Percentiles rank a stretch among this genome's conserved stretches.
These are phyloP conservation scores for Cryptosporidium tyzzeri DNA, from an alignment of 169 alveolate genomes.

Conservation along the genomic window DNA sequence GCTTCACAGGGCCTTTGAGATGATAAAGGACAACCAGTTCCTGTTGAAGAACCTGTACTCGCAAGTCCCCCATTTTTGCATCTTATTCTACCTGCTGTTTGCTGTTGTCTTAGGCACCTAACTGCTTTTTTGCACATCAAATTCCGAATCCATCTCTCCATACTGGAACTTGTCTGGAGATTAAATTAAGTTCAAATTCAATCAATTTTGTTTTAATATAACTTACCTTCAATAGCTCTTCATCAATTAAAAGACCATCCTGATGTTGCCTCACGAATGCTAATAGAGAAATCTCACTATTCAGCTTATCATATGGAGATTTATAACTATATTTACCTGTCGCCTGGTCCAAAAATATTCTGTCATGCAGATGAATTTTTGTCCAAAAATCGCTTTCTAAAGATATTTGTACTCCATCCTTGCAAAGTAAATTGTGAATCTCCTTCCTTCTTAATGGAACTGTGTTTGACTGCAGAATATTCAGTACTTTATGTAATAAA, in stretches of 20 bases:
- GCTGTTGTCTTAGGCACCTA: constrained; percentile 74
- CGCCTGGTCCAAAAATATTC: constrained; percentile 12
- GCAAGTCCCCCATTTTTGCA: constrained; percentile 67
- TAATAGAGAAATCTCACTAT: constrained; percentile 46
- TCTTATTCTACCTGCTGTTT: constrained; percentile 71
- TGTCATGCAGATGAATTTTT: constrained; percentile 51
- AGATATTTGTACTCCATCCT: constrained; percentile 62
- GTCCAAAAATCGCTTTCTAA: constrained; percentile 61
- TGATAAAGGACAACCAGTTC: constrained; percentile 60
- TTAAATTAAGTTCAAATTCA: neutral
- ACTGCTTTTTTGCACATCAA: constrained; percentile 58
- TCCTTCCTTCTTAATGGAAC: constrained; percentile 32
- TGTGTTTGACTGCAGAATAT: constrained; percentile 13
- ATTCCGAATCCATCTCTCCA: constrained; percentile 66
- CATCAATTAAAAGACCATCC: constrained; percentile 62
- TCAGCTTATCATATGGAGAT: constrained; percentile 68
- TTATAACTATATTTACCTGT: constrained; percentile 52
- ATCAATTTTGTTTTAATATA: neutral
- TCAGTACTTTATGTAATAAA: constrained; percentile 48
- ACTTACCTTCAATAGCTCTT: constrained; percentile 70
- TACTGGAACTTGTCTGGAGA: constrained; percentile 30
- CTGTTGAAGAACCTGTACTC: constrained; percentile 60
- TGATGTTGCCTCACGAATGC: constrained; percentile 57
- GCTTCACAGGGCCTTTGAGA: constrained; percentile 73
- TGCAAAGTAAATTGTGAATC: constrained; percentile 2